A percentile compares a stretch with the other conserved stretches of the same genome.
These are phyloP conservation scores for Chlorella variabilis DNA, from an alignment of 163 green algal genomes.

Conservation along the genomic window DNA sequence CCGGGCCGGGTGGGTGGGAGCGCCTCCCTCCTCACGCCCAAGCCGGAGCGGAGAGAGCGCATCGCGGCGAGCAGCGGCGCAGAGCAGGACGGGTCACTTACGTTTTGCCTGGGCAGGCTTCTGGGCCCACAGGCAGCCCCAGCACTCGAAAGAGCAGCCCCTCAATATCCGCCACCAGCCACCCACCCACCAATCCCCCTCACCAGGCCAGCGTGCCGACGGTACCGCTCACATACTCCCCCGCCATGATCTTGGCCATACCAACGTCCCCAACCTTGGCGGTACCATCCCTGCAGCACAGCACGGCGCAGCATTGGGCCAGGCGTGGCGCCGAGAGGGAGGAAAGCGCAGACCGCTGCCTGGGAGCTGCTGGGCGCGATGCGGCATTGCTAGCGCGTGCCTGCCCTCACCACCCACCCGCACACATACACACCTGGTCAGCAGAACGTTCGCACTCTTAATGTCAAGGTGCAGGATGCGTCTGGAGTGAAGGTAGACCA, in stretches of 20 bases:
- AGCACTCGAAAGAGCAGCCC: no score
- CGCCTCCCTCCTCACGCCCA: no score
- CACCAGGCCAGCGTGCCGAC: conserved; percentile 44
- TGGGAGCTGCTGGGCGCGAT: no score
- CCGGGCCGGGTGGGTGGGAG: background rate
- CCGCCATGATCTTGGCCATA: conserved; percentile 38
- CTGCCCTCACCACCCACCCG: background rate
- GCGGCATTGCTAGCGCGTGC: background rate
- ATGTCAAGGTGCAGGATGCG: conserved; percentile 51
- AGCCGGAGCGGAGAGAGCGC: no score
- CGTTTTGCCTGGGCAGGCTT: no score
- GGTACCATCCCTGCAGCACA: conserved; percentile 35
- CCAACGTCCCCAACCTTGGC: conserved; percentile 63
- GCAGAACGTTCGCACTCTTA: conserved; percentile 56
- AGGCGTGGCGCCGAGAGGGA: background rate
- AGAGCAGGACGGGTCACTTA: no score
- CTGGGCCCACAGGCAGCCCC: no score
- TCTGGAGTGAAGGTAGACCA: conserved; percentile 48
- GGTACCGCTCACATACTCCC: conserved; percentile 34
- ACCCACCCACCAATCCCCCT: background rate
- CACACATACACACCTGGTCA: conserved; percentile 23
- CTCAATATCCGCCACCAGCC: no score
- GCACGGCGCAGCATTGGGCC: no score
- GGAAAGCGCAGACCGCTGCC: background rate
- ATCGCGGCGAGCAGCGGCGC: background rate